Conservation (phyloP, 345 rosid species). For the Erysimum cheiranthoides region DNA sequence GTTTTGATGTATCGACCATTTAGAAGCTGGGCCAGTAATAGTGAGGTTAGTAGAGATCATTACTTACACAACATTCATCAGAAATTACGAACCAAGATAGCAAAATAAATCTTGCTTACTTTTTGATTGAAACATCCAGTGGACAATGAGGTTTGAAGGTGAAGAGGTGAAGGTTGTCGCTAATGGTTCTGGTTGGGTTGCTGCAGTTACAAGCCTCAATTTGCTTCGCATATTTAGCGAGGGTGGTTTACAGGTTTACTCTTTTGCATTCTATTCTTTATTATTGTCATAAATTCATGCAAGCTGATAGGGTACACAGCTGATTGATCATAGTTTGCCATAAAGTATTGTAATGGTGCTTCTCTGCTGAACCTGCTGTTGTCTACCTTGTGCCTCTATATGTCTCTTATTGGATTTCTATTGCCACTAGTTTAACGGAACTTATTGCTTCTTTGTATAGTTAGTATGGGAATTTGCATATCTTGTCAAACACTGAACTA, state of each 20-base stretch:
- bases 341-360: not conserved
- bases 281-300: constrained; percentile 13
- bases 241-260: constrained; percentile 94
- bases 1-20: constrained; percentile 95
- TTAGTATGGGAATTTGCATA: constrained; percentile 10
- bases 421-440: not conserved
- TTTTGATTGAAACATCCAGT: constrained; percentile 57
- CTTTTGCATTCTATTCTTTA: constrained; percentile 26
- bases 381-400: not conserved
- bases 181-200: constrained; percentile 87
- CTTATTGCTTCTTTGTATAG: not conserved
- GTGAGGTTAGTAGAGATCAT: constrained; percentile 66
- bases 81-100: not conserved
- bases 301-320: constrained; percentile 25
- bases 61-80: constrained; percentile 16
- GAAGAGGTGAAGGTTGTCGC: constrained; percentile 96
- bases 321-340: constrained; percentile 7
- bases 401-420: not conserved
- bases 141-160: constrained; percentile 98
- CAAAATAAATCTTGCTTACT: constrained; percentile 39
- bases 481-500: constrained; percentile 2
- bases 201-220: constrained; percentile 92
- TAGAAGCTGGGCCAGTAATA: constrained; percentile 85
- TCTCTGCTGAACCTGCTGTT: constrained; percentile 23
- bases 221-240: constrained; percentile 83